Evolutionary conservation across 805 yeast genomes (phyloP).

Genomic region (Kodamaea nitidulidarum): DNA sequence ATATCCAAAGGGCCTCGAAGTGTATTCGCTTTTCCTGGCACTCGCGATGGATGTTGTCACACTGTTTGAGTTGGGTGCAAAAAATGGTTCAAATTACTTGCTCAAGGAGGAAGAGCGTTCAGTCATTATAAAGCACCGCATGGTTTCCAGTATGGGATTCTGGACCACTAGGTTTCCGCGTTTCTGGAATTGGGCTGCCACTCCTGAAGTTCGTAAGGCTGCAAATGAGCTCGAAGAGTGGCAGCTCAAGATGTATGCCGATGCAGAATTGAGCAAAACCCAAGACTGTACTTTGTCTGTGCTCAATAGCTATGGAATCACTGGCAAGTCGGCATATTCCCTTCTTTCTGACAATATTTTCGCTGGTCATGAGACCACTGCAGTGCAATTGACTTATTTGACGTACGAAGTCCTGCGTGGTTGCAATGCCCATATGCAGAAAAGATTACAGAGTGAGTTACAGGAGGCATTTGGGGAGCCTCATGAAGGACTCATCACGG

Average conservation of each 20-base stretch:
- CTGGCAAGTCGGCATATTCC: conserved; percentile 34
- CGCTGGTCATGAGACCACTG: conserved; percentile 75
- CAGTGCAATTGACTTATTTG: conserved; percentile 56
- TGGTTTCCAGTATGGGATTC: conserved; percentile 58
- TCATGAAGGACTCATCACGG: conserved; percentile 13
- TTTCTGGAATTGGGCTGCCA: conserved; percentile 49
- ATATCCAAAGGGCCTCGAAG: conserved; percentile 43
- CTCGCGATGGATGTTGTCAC: conserved; percentile 71
- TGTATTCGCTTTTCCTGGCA: conserved; percentile 59
- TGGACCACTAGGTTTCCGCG: conserved; percentile 61
- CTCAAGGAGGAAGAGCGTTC: conserved; percentile 35
- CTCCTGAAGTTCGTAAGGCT: conserved; percentile 34
- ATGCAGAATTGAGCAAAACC: conserved; percentile 27
- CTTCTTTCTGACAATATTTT: conserved; percentile 58
- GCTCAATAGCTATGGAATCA: conserved; percentile 28
- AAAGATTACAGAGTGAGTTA: conserved; percentile 45
- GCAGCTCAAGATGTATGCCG: conserved; percentile 35
- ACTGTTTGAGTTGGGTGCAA: conserved; percentile 53
- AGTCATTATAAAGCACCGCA: conserved; percentile 40
- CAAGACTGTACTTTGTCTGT: conserved; percentile 32
- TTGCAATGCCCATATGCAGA: conserved; percentile 42
- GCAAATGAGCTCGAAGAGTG: conserved; percentile 42
- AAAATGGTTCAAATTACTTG: conserved; percentile 44
- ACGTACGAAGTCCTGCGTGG: conserved; percentile 58
- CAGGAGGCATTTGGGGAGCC: conserved; percentile 28